A percentile compares a stretch with the other conserved stretches of the same genome.
Conservation (phyloP, 208 protist genomes). For the Zelonia costaricensis region DNA sequence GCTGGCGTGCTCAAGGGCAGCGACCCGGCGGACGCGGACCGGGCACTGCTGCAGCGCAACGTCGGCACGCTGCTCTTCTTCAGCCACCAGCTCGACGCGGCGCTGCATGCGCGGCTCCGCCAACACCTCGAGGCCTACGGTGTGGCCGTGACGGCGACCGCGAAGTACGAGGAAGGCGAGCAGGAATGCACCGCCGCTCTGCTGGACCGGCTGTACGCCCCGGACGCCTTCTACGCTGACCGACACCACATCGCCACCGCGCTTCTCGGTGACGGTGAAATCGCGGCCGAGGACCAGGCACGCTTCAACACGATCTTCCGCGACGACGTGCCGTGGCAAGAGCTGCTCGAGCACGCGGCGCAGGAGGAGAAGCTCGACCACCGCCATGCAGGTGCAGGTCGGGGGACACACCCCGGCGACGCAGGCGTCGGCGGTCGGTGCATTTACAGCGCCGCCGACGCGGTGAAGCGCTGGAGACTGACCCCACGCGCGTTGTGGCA, state of each 20-base stretch:
- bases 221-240: slow-evolving; percentile 10
- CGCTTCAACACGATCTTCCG: slow-evolving; percentile 29
- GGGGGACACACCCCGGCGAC: background rate
- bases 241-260: slow-evolving; percentile 13
- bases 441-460: slow-evolving; percentile 31
- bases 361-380: background rate
- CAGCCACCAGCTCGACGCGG: slow-evolving; percentile 4
- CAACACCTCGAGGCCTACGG: slow-evolving; percentile 15
- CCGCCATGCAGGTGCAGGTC: background rate
- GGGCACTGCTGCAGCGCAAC: slow-evolving; percentile 19
- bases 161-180: slow-evolving; percentile 14
- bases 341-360: slow-evolving; percentile 10
- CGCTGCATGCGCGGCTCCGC: slow-evolving; percentile 10
- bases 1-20: background rate
- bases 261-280: slow-evolving; percentile 2
- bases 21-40: background rate
- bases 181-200: slow-evolving; percentile 28
- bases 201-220: slow-evolving; percentile 25
- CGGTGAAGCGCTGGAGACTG: slow-evolving; percentile 19
- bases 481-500: slow-evolving; percentile 20
- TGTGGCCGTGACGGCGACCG: slow-evolving; percentile 5
- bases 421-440: background rate
- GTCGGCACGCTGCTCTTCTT: slow-evolving; percentile 27
- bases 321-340: slow-evolving; percentile 15
- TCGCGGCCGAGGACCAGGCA: slow-evolving; percentile 14